phyloP scores from a whole-genome alignment of 371 early-diverging fungal species.

The Mortierella sp. region DNA sequence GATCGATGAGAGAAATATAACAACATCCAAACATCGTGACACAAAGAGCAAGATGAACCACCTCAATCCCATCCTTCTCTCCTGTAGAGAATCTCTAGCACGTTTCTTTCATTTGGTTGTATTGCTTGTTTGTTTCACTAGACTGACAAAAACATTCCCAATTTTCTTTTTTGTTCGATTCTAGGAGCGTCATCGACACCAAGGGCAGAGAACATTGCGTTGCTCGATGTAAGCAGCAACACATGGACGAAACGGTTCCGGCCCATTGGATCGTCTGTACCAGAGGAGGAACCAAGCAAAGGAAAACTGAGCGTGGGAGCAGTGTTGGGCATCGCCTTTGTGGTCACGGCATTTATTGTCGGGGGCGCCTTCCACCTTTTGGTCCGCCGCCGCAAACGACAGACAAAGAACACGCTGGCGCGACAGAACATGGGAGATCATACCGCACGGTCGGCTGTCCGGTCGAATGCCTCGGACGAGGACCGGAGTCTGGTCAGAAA shows the following conservation, averaged over 20 bases:
- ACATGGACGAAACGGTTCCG: slow-evolving; percentile 36
- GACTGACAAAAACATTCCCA: neutral
- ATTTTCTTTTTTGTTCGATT: neutral
- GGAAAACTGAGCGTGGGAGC: slow-evolving; percentile 31
- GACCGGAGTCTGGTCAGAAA: slow-evolving; percentile 25
- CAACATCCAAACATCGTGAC: slow-evolving; percentile 4
- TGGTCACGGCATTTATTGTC: slow-evolving; percentile 32
- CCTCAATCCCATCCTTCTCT: neutral
- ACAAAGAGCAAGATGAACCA: neutral
- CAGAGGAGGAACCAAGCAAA: neutral
- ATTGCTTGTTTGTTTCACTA: neutral
- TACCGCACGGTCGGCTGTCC: slow-evolving; percentile 39
- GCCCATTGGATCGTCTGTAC: slow-evolving; percentile 16
- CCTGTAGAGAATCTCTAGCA: neutral
- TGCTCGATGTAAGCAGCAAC: slow-evolving; percentile 39
- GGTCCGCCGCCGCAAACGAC: slow-evolving; percentile 42
- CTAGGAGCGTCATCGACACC: slow-evolving; percentile 30
- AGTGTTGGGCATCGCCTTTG: slow-evolving; percentile 44
- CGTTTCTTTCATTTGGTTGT: neutral
- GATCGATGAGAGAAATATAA: neutral
- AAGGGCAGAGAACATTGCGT: slow-evolving; percentile 20
- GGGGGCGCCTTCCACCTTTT: slow-evolving; percentile 38
- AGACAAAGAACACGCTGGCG: slow-evolving; percentile 49
- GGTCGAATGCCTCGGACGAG: slow-evolving; percentile 16
- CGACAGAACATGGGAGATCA: slow-evolving; percentile 43